Conservation (phyloP, 2,329 filamentous ascomycete genomes). For the Ceratocystis lukuohia region DNA sequence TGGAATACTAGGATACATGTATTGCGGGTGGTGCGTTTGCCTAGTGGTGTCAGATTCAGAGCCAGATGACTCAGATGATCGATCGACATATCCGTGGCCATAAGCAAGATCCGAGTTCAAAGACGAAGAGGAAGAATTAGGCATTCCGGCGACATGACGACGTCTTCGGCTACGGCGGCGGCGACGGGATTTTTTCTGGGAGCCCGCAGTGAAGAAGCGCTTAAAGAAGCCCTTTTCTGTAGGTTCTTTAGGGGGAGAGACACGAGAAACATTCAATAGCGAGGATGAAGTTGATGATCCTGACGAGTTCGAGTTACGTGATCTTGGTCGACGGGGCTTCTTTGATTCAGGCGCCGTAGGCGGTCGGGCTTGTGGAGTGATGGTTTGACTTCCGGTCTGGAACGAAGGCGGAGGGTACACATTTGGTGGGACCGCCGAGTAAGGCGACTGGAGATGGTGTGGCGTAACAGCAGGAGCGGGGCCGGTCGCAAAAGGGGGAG, state of each 20-base stretch:
- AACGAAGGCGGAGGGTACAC: constrained; percentile 12
- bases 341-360: not conserved
- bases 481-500: not conserved
- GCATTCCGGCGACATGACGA: constrained; percentile 41
- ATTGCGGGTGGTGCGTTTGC: constrained; percentile 8
- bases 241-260: constrained; percentile 32
- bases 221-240: constrained; percentile 40
- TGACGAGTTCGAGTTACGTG: constrained; percentile 27
- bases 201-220: constrained; percentile 49
- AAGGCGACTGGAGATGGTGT: constrained; percentile 15
- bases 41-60: constrained; percentile 15
- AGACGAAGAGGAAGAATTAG: constrained; percentile 53
- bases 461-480: constrained; percentile 3
- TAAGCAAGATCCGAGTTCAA: constrained; percentile 57
- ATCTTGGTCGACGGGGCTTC: constrained; percentile 7
- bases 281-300: constrained; percentile 43
- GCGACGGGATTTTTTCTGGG: constrained; percentile 34
- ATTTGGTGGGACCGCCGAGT: constrained; percentile 7
- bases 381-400: constrained; percentile 2
- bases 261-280: constrained; percentile 52
- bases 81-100: constrained; percentile 44
- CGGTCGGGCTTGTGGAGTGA: constrained; percentile 1
- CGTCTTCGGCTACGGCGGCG: constrained; percentile 28
- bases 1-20: constrained; percentile 12
- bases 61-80: constrained; percentile 18